Percentiles rank a stretch among this genome's conserved stretches.
phyloP scores from a whole-genome alignment of 1,139 yeast species.

The Sugiyamaella neomexicana region DNA sequence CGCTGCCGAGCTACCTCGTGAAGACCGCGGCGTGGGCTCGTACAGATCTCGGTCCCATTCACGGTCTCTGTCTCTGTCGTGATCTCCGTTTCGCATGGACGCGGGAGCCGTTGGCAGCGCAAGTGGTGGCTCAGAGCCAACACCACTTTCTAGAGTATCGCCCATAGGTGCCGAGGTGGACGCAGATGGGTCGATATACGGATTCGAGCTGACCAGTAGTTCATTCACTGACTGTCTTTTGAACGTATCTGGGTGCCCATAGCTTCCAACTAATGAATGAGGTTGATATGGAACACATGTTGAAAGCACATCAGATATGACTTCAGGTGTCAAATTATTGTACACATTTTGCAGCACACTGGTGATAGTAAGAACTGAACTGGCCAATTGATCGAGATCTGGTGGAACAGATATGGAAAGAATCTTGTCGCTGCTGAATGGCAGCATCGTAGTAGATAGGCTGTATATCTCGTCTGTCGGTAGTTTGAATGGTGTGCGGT shows the following conservation, averaged over 20 bases:
- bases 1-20: not conserved
- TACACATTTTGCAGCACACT: slow-evolving; percentile 36
- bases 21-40: slow-evolving; percentile 1
- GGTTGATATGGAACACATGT: slow-evolving; percentile 24
- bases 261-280: slow-evolving; percentile 29
- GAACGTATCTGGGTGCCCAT: slow-evolving; percentile 36
- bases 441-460: slow-evolving; percentile 68
- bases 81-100: slow-evolving; percentile 14
- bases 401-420: slow-evolving; percentile 53
- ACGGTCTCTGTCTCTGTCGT: not conserved
- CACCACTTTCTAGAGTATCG: not conserved
- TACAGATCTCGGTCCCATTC: slow-evolving; percentile 3
- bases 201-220: slow-evolving; percentile 26
- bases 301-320: slow-evolving; percentile 6
- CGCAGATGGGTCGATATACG: slow-evolving; percentile 26
- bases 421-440: slow-evolving; percentile 63
- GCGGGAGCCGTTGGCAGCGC: slow-evolving; percentile 18
- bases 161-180: not conserved
- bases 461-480: not conserved
- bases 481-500: slow-evolving; percentile 7
- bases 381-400: slow-evolving; percentile 73
- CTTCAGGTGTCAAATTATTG: slow-evolving; percentile 7
- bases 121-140: not conserved
- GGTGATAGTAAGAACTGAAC: slow-evolving; percentile 69
- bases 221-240: slow-evolving; percentile 30